phyloP scores from a whole-genome alignment of 2,329 filamentous ascomycete species.

The Ceratocystis eucalypticola region DNA sequence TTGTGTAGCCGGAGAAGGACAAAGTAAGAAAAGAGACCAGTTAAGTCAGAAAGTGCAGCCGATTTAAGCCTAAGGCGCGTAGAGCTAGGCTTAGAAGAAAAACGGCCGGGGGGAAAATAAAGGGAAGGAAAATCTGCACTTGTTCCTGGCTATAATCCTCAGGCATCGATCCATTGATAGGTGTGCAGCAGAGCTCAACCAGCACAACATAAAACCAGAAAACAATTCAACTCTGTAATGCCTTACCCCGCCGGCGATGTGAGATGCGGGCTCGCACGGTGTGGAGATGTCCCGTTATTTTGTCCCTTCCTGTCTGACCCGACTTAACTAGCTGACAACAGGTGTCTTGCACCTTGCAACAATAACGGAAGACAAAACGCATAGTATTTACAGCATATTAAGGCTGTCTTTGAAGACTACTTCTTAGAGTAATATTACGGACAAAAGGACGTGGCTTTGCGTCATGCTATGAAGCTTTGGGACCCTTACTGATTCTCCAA shows the following conservation, averaged over 20 bases:
- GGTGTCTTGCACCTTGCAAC: background rate
- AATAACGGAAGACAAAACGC: background rate
- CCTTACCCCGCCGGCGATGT: background rate
- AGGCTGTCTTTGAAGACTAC: too few species aligned
- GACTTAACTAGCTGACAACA: background rate
- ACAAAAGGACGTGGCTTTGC: too few species aligned
- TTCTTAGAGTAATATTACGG: too few species aligned
- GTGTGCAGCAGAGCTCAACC: background rate
- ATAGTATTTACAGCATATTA: too few species aligned
- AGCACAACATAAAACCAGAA: background rate
- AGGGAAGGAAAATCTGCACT: background rate
- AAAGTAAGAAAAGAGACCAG: background rate
- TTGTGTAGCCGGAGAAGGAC: background rate
- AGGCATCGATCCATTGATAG: background rate
- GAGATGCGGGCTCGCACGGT: background rate
- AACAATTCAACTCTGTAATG: background rate
- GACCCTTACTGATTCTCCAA: too few species aligned
- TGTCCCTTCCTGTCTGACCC: background rate
- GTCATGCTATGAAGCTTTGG: too few species aligned
- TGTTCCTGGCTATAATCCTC: background rate
- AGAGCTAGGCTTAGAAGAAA: background rate
- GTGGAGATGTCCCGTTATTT: background rate
- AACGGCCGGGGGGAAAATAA: background rate
- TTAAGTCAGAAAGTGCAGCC: background rate
- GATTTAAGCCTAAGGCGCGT: background rate